Base-by-base conservation (phyloP, 768 basidiomycete species). In the Rhizopogon vesiculosus region DNA sequence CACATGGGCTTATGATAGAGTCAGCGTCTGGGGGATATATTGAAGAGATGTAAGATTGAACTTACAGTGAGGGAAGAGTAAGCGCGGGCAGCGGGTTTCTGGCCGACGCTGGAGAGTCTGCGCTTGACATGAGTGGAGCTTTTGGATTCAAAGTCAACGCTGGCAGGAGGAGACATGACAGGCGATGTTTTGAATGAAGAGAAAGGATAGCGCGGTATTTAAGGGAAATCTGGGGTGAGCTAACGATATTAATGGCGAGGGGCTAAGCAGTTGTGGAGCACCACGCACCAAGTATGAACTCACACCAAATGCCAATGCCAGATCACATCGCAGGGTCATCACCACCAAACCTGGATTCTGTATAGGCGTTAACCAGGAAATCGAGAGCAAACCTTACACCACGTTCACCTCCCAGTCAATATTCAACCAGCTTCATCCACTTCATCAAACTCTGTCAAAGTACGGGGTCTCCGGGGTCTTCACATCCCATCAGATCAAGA, bases 1-100 rank as follows among this genome's bases (percentile, higher is more conserved):
- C 90, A 93, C 90, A 93, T 91, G 19, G 90, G 87, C 90, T 92
- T 65, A 40, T 63, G 52, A 62, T 40, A 48, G 39, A 53, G 66
- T 62, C 49, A 62, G 29, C 52, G 56, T 54, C 51, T 15, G 55
- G 7, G 22, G 48, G 18, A 49, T 40, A 33, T 16, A 35, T 12
- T 1, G 45, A 42, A 12, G 35, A 5, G 52, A 45, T 45, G 38
- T 8, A 35, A 54, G 49, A 41, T 53, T 52, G 25, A 55, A 72
- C 83, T 70, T 64, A 90, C 89, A 56, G 82, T 85, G 61, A 90
- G 78, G 61, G 82, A 85, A 57, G 85, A 75, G 67, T 78, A 87
- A 22, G 78, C 74, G 18, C 78, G 64, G 56, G 83, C 72, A 73
- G 80, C 76, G 51, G 87, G 88, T 67, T 74, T 80, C 45, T 67